Base-by-base conservation (phyloP, 805 yeast species). In the Spathaspora passalidarum region DNA sequence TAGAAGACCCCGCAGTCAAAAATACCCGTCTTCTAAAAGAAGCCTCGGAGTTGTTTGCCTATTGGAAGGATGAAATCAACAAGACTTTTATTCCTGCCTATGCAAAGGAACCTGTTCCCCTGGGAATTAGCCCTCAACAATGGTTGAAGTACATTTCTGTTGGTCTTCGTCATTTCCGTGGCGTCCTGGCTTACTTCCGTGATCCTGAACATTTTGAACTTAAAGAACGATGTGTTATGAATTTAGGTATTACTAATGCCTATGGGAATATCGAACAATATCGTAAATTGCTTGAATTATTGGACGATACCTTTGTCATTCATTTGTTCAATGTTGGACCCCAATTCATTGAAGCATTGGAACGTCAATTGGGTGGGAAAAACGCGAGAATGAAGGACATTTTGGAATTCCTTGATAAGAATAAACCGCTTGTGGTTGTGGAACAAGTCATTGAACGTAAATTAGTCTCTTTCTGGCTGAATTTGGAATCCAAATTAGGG, bases 291-390 rank as follows among this genome's bases (percentile, higher is more conserved):
- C 39, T 36, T 21, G 21, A 21, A 21, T 42, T 43, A 21, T 37
- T 43, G 21, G 39, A 39, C 8, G 45, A 43, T 26, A 40, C 40
- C 9, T 43, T 43, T 29, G 37, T 43, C 13, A 16, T 23, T 16
- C 34, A 37, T 32, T 37, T 43, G 11, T 18, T 26, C 16, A 29
- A 36, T 14, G 39, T 26, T 10, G 41, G 45, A 11, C 16, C 35
- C 13, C 23, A 20, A 20, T 43, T 43, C 14, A 29, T 43, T 17
- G 20, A 29, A 14, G 26, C 17, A 4, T 5, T 43, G 7, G 45
- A 36, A 43, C 18, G 13, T 10, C 35, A 36, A 19, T 36, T 23
- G n/a, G n/a, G 4, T 26, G 39, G 39, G 4, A 20, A 20, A 36
- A 19, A 23, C 7, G 14, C 38, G 6, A 36, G 26, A 3, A 23